Base-by-base conservation (phyloP, 1,139 yeast species). In the Yamadazyma sp. region DNA sequence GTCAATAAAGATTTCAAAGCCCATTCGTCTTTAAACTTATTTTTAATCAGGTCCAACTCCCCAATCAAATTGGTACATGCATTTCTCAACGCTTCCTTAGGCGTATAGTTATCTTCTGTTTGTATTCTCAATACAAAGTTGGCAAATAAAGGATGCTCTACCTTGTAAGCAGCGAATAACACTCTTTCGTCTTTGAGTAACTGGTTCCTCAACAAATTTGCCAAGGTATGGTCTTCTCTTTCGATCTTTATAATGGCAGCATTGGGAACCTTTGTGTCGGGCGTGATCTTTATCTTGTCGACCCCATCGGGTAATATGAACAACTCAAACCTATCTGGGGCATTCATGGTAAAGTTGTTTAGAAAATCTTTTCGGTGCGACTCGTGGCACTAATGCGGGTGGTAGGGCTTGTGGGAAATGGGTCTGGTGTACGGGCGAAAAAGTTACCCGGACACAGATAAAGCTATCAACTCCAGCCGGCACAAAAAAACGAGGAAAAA, bases 291-390 rank as follows among this genome's bases (percentile, higher is more conserved):
- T 46, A 92, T 75, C 81, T 85, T 85, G 39, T 92, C 87, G 37
- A 88, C 95, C 32, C 98, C 98, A 61, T 92, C 98, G n/a, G 97
- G 98, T 53, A 92, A 76, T 52, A 92, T 80, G 61, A 92, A 92
- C 37, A 92, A 78, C 71, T 92, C 98, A 61, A 90, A 92, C 76
- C 98, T 84, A 70, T 92, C 98, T 66, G 98, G 98, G 53, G 97
- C 98, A 69, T 92, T 92, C 97, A 92, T 92, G 37, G 10, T 29
- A 11, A 23, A 23, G 25, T n/a, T n/a, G 25, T 6, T 20, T 23
- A 23, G 12, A 23, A 10, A 23, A 23, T 9, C 25, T n/a, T 9
- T 12, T 25, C 15, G n/a, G n/a, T n/a, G n/a, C n/a, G n/a, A 26
- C 24, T 31, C 12, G 22, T 9, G 9, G 21, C 17, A n/a, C n/a